Conservation (phyloP, 805 yeast genomes). For the Komagataella ulmi region DNA sequence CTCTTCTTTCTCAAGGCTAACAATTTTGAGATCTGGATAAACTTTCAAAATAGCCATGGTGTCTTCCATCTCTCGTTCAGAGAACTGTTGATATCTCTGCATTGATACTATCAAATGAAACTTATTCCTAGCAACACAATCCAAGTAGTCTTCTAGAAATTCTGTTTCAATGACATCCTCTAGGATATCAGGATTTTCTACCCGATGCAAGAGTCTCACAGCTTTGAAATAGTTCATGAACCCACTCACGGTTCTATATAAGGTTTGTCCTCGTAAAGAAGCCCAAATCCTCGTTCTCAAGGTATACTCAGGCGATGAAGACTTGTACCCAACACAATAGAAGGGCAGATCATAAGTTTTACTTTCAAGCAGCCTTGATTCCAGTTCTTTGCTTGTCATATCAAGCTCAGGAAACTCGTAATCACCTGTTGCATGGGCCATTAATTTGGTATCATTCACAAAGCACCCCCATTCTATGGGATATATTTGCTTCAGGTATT, state of each 20-base stretch:
- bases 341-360: slow-evolving; percentile 53
- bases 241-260: slow-evolving; percentile 75
- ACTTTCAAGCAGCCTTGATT: slow-evolving; percentile 24
- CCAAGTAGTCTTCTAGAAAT: slow-evolving; percentile 49
- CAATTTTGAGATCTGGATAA: slow-evolving; percentile 52
- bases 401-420: background rate
- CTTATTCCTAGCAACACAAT: slow-evolving; percentile 65
- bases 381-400: slow-evolving; percentile 9
- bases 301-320: slow-evolving; percentile 47
- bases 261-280: slow-evolving; percentile 69
- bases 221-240: slow-evolving; percentile 72
- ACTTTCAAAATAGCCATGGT: slow-evolving; percentile 54
- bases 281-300: slow-evolving; percentile 81
- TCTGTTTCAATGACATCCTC: slow-evolving; percentile 26
- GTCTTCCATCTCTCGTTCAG: slow-evolving; percentile 51
- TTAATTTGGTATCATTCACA: slow-evolving; percentile 59
- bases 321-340: slow-evolving; percentile 60
- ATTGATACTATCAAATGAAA: slow-evolving; percentile 73
- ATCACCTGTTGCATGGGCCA: slow-evolving; percentile 21
- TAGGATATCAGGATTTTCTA: slow-evolving; percentile 47
- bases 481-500: slow-evolving; percentile 61
- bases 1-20: slow-evolving; percentile 37
- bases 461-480: slow-evolving; percentile 73
- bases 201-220: slow-evolving; percentile 48
- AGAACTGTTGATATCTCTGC: slow-evolving; percentile 69